These are phyloP conservation scores for Fusarium graminum DNA, from an alignment of 2,329 filamentous ascomycete genomes.

Conservation along the genomic window DNA sequence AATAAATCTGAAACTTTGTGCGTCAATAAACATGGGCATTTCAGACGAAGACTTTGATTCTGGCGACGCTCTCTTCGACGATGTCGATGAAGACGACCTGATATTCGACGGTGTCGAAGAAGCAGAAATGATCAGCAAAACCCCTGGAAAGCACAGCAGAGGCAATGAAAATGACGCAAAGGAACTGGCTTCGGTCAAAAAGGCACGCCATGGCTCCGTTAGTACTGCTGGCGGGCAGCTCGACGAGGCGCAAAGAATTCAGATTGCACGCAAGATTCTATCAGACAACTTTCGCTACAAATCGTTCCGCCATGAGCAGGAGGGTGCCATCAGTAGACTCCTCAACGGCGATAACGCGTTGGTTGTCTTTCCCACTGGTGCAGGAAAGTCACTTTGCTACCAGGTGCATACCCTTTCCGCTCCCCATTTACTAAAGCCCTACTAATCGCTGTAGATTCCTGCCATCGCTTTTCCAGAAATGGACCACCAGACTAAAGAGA, in stretches of 20 bases:
- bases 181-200: constrained; percentile 17
- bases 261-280: constrained; percentile 51
- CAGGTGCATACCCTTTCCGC: constrained; percentile 52
- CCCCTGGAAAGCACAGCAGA: constrained; percentile 24
- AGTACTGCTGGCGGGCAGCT: neutral
- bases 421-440: neutral
- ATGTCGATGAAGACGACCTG: constrained; percentile 42
- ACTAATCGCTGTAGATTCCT: constrained; percentile 56
- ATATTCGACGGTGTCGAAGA: constrained; percentile 39
- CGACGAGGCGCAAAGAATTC: constrained; percentile 11
- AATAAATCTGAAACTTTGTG: neutral
- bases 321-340: constrained; percentile 56
- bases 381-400: constrained; percentile 64
- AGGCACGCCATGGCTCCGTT: constrained; percentile 17
- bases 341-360: constrained; percentile 58
- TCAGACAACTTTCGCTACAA: constrained; percentile 56
- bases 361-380: constrained; percentile 62
- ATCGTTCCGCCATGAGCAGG: constrained; percentile 61
- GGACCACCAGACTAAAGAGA: constrained; percentile 51
- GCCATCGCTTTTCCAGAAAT: constrained; percentile 61
- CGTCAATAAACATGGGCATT: constrained; percentile 1
- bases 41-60: constrained; percentile 47
- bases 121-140: constrained; percentile 25
- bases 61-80: constrained; percentile 48
- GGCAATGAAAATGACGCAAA: constrained; percentile 4